A percentile compares a stretch with the other conserved stretches of the same genome.
Evolutionary conservation across 208 protist species (phyloP).

Genomic region (Leptomonas seymouri): DNA sequence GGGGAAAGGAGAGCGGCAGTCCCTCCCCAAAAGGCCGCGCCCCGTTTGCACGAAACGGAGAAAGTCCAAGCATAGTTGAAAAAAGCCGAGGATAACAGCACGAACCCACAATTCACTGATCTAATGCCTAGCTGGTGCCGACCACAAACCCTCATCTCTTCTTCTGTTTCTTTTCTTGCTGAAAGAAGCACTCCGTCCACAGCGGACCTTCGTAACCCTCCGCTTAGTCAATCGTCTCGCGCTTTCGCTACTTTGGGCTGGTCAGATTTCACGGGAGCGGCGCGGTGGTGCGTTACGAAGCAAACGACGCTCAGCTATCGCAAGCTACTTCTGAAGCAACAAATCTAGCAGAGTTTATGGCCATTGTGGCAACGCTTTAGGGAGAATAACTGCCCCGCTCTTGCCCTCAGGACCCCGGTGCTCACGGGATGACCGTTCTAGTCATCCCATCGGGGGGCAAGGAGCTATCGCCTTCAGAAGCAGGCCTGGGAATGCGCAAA

Average conservation of each 20-base stretch:
- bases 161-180: too few species aligned
- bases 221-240: neutral
- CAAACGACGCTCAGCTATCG: too few species aligned
- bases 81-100: too few species aligned
- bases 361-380: neutral
- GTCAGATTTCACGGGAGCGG: constrained; percentile 29
- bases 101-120: too few species aligned
- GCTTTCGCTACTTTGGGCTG: constrained; percentile 5
- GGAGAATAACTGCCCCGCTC: neutral
- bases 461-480: neutral
- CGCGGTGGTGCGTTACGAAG: constrained; percentile 36
- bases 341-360: neutral
- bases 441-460: neutral
- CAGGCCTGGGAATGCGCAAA: constrained; percentile 33
- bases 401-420: neutral
- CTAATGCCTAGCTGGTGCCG: too few species aligned
- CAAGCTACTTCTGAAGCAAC: neutral
- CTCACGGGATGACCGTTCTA: neutral
- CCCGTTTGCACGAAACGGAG: too few species aligned
- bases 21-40: too few species aligned
- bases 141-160: too few species aligned
- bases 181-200: too few species aligned
- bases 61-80: too few species aligned
- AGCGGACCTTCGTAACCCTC: neutral
- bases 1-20: too few species aligned